These are phyloP conservation scores for Halophytophthora batemanensis DNA, from an alignment of 352 stramenopile species.

Conservation along the genomic window DNA sequence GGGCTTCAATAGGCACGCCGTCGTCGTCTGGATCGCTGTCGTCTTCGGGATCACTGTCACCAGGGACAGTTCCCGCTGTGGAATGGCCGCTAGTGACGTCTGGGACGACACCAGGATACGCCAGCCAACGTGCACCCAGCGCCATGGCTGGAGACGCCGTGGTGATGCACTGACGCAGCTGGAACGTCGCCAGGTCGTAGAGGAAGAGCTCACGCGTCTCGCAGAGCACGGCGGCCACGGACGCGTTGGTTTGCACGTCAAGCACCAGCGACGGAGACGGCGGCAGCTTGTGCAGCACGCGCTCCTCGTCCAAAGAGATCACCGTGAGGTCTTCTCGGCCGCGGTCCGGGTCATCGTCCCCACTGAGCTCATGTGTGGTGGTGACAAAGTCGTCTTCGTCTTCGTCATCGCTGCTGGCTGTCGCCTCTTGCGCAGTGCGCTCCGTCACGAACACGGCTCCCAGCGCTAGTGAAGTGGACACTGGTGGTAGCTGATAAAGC, in stretches of 20 bases:
- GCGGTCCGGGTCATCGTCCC: conserved; percentile 15
- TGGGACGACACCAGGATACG: conserved; percentile 52
- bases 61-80: conserved; percentile 19
- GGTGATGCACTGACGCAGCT: conserved; percentile 39
- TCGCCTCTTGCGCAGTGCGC: conserved; percentile 6
- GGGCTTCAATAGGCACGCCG: conserved; percentile 33
- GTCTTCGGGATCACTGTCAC: conserved; percentile 49
- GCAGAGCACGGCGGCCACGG: conserved; percentile 55
- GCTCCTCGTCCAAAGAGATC: conserved; percentile 50
- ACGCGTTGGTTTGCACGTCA: conserved; percentile 63
- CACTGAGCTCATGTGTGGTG: conserved; percentile 15
- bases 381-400: conserved; percentile 34
- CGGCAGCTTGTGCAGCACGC: conserved; percentile 47
- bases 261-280: conserved; percentile 62
- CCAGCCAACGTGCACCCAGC: conserved; percentile 65
- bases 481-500: conserved; percentile 37
- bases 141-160: conserved; percentile 61
- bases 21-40: conserved; percentile 11
- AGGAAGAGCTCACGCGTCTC: conserved; percentile 68
- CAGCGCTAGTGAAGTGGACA: conserved; percentile 16
- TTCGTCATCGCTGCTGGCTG: conserved; percentile 31
- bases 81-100: conserved; percentile 14
- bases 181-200: conserved; percentile 52
- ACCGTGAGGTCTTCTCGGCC: conserved; percentile 49
- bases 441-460: conserved; percentile 54